Evolutionary conservation across 1,139 yeast species (phyloP).

Genomic region (Lodderomyces margitis): DNA sequence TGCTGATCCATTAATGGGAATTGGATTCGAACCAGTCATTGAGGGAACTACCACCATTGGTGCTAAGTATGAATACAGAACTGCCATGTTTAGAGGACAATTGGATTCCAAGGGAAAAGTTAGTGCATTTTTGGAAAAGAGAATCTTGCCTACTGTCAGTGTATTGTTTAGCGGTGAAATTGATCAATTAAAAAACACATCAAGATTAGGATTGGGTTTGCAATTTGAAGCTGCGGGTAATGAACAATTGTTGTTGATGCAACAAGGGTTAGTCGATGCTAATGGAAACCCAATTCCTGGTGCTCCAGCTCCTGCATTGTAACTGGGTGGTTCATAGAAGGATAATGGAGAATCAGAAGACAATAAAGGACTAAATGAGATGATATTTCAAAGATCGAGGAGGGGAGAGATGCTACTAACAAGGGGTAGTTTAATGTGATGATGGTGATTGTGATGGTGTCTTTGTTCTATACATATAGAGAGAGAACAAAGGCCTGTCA

Average conservation of each 20-base stretch:
- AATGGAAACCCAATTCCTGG: slow-evolving; percentile 84
- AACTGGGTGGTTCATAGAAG: slow-evolving; percentile 4
- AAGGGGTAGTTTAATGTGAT: too few species aligned
- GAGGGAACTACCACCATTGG: slow-evolving; percentile 94
- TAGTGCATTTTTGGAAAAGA: slow-evolving; percentile 86
- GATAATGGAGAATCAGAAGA: not conserved
- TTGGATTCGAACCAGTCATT: slow-evolving; percentile 75
- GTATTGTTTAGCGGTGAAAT: slow-evolving; percentile 86
- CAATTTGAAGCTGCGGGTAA: slow-evolving; percentile 95
- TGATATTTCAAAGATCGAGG: too few species aligned
- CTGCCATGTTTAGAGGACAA: slow-evolving; percentile 94
- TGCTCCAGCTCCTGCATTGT: slow-evolving; percentile 38
- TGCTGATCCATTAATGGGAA: slow-evolving; percentile 77
- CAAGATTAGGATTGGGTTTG: slow-evolving; percentile 89
- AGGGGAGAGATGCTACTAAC: too few species aligned
- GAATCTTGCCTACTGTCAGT: slow-evolving; percentile 88
- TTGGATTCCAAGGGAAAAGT: slow-evolving; percentile 90
- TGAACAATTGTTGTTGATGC: slow-evolving; percentile 75
- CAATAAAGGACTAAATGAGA: not conserved
- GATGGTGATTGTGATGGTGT: too few species aligned
- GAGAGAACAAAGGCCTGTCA: too few species aligned
- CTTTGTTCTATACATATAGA: too few species aligned
- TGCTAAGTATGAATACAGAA: slow-evolving; percentile 97
- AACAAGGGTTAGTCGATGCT: slow-evolving; percentile 76
- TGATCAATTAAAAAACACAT: slow-evolving; percentile 82